These are phyloP conservation scores for Lolium rigidum DNA, from an alignment of 176 grass and related monocot genomes.

Conservation along the genomic window DNA sequence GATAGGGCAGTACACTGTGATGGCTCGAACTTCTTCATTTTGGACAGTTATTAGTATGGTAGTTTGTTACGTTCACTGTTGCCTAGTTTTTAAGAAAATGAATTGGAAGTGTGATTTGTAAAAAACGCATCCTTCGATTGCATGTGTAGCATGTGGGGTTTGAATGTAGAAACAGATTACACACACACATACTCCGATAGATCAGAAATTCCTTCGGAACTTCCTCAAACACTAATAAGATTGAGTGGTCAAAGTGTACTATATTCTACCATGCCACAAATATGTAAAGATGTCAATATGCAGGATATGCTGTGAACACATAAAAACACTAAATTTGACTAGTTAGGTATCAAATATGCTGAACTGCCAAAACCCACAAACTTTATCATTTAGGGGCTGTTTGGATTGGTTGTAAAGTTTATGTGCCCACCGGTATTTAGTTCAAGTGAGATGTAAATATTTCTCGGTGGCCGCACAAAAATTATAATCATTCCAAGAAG, in stretches of 20 bases:
- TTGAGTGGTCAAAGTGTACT: not conserved
- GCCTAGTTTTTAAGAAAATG: not conserved
- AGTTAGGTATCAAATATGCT: constrained; percentile 27
- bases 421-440: no score
- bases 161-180: not conserved
- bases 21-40: not conserved
- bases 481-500: no score
- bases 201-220: not conserved
- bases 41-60: not conserved
- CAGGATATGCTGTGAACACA: constrained; percentile 1
- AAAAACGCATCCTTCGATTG: not conserved
- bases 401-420: no score
- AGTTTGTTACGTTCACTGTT: not conserved
- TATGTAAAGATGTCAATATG: not conserved
- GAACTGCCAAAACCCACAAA: not conserved
- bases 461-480: no score
- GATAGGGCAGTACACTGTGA: not conserved
- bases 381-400: not conserved
- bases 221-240: not conserved
- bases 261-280: not conserved
- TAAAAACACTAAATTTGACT: constrained; percentile 14
- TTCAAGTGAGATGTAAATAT: no score
- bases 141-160: not conserved
- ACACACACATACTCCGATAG: not conserved
- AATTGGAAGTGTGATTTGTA: not conserved